Evolutionary conservation across 805 yeast species (phyloP).

Genomic region (Teunomyces cretensis): DNA sequence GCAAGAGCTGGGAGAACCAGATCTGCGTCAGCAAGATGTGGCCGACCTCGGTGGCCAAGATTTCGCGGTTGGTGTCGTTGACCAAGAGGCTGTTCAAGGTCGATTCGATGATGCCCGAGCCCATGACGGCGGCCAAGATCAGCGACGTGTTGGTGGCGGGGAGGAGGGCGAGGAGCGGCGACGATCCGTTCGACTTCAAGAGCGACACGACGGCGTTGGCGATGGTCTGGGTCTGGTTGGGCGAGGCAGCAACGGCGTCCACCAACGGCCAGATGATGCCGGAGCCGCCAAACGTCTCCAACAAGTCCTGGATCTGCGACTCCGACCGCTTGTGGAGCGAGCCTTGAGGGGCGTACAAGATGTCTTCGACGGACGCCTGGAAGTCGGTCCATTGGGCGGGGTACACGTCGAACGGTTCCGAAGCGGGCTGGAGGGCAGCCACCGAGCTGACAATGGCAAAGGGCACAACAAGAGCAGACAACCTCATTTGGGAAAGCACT

Average conservation of each 20-base stretch:
- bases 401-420: slow-evolving; percentile 2
- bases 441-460: slow-evolving; percentile 1
- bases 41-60: slow-evolving; percentile 27
- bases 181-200: slow-evolving; percentile 1
- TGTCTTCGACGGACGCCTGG: neutral
- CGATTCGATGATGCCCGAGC: slow-evolving; percentile 28
- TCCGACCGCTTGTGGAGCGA: slow-evolving; percentile 2
- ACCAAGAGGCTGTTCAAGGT: slow-evolving; percentile 25
- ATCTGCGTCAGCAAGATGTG: slow-evolving; percentile 21
- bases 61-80: slow-evolving; percentile 28
- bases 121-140: slow-evolving; percentile 18
- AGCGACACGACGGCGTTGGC: neutral
- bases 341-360: neutral
- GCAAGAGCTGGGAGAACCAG: slow-evolving; percentile 30
- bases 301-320: slow-evolving; percentile 4
- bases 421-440: slow-evolving; percentile 1
- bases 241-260: slow-evolving; percentile 30
- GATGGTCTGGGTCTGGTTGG: slow-evolving; percentile 14
- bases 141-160: slow-evolving; percentile 21
- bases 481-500: slow-evolving; percentile 6
- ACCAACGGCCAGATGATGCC: slow-evolving; percentile 24
- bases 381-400: slow-evolving; percentile 5
- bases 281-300: slow-evolving; percentile 19
- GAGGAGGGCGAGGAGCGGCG: neutral
- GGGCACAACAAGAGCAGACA: slow-evolving; percentile 1